Conservation (phyloP, 2,329 filamentous ascomycete species). For the Chaetomium olivaceum region DNA sequence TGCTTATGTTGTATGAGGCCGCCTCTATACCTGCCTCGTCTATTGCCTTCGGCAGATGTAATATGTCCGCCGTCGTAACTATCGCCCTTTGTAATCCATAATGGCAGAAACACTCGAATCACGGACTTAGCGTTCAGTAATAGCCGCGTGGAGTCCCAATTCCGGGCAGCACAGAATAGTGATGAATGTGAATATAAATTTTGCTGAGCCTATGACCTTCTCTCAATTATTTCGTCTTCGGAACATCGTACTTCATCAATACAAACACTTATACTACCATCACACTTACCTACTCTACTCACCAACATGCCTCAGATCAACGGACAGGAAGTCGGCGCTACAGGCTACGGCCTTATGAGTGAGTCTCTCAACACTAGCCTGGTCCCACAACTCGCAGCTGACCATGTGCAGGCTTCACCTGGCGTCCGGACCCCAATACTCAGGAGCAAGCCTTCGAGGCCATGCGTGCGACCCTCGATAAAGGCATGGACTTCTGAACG, state of each 20-base stretch:
- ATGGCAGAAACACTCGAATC: background rate
- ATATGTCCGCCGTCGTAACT: background rate
- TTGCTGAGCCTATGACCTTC: background rate
- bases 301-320: conserved; percentile 35
- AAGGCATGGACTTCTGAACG: conserved; percentile 42
- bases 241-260: background rate
- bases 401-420: conserved; percentile 44
- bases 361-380: conserved; percentile 10
- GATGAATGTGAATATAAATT: background rate
- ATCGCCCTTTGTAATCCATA: background rate
- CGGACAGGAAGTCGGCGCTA: conserved; percentile 36
- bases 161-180: background rate
- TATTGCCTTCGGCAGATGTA: background rate
- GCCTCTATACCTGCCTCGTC: background rate
- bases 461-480: conserved; percentile 53
- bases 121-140: background rate
- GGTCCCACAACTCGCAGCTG: background rate
- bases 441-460: conserved; percentile 55
- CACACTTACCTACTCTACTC: background rate
- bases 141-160: background rate
- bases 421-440: conserved; percentile 43
- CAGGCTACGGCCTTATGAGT: conserved; percentile 39
- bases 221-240: background rate
- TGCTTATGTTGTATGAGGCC: background rate
- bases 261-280: background rate